Evolutionary conservation across 352 stramenopile genomes (phyloP).

Genomic region (Aphanomyces astaci): DNA sequence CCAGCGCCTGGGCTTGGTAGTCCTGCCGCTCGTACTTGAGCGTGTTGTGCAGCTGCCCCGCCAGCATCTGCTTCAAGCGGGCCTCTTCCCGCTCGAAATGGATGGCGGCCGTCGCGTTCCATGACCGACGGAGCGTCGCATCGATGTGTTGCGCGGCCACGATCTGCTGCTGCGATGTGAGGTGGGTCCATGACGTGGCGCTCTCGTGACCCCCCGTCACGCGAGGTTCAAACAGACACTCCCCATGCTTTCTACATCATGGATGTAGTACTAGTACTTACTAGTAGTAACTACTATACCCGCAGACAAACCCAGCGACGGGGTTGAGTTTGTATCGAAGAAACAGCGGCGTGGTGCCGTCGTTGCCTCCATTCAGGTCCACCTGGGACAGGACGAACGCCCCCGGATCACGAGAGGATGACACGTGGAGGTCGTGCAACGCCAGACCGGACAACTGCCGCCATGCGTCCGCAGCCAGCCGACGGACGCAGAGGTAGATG

Average conservation of each 20-base stretch:
- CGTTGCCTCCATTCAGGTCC: slow-evolving; percentile 15
- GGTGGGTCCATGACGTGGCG: neutral
- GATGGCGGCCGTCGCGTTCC: slow-evolving; percentile 14
- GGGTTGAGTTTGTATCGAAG: slow-evolving; percentile 49
- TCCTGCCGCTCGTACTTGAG: slow-evolving; percentile 51
- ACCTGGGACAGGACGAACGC: neutral
- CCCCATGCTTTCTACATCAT: slow-evolving; percentile 50
- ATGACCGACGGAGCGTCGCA: slow-evolving; percentile 21
- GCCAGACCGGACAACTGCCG: neutral
- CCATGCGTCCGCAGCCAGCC: neutral
- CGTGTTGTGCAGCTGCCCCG: slow-evolving; percentile 42
- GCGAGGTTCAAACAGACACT: slow-evolving; percentile 63
- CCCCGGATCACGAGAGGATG: neutral
- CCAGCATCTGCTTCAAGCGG: slow-evolving; percentile 38
- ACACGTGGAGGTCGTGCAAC: neutral
- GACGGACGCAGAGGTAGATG: slow-evolving; percentile 2
- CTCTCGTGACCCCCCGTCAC: too few species aligned
- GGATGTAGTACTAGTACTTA: too few species aligned
- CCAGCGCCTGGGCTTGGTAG: slow-evolving; percentile 62
- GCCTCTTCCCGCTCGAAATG: slow-evolving; percentile 46
- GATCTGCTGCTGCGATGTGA: slow-evolving; percentile 7
- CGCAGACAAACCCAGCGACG: slow-evolving; percentile 53
- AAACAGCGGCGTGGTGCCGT: slow-evolving; percentile 27
- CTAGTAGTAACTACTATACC: slow-evolving; percentile 32
- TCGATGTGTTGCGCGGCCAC: slow-evolving; percentile 27